Base-by-base conservation (phyloP, 495 filamentous ascomycete genomes). In the Thozetella sp. region DNA sequence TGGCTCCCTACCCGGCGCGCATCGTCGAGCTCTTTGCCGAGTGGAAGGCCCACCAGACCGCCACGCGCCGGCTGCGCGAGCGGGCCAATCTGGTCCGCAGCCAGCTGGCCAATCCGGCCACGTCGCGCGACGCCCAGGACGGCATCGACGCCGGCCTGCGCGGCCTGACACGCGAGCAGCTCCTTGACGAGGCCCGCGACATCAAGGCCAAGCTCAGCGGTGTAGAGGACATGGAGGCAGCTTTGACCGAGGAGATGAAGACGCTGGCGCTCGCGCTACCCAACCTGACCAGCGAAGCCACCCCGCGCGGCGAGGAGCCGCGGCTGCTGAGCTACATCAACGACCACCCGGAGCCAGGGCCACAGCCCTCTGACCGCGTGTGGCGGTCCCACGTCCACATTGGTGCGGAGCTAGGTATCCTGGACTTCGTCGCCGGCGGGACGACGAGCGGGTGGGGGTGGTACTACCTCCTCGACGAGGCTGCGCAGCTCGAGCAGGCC, bases 391-490 rank as follows among this genome's bases (percentile, higher is more conserved):
- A 99, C 71, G 89, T 93, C 6, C 83, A 93, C 60, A 91, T 99
- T 61, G 96, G 96, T 23, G 78, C 84, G 1, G 84, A 90, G 62
- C 83, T 99, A 0, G 83, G 86, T 22, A 77, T 98, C 1, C 76
- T 99, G 51, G 96, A 99, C 74, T 97, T 99, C 67, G 79, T 87
- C 12, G 85, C 80, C 54, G 92, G 93, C 2, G 88, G 86, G 20
- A 88, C 84, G 10, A 87, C 90, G 20, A 90, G 87, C 30, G 95
- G 95, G 17, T 98, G 93, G 93, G 95, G 95, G 0, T 99, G 93
- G 92, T 99, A 99, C 74, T 97, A 90, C 72, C 86, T 99, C 0
- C 81, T 88, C 27, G 90, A 96, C 72, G 94, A 96, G 61, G 93
- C 87, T 9, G 93, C 93, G 0, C 83, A 95, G 71, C 83, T 99